Evolutionary conservation across 129 eudicot species (phyloP), one percentile per base, ranked within the genome.

Genomic region (Calendula officinalis): DNA sequence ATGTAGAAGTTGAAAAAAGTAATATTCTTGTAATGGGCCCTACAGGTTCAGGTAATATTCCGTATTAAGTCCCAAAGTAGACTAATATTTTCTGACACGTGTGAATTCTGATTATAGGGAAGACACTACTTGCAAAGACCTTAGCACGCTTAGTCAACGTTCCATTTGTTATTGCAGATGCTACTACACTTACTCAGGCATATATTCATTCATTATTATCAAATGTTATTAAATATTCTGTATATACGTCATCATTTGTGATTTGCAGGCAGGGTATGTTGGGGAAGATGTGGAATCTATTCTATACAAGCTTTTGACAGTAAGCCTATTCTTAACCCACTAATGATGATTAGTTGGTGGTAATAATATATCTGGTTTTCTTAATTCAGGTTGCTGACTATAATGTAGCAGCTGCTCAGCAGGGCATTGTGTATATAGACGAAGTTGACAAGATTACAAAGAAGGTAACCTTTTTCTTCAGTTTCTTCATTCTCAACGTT

Each of bases 391-490:
- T 81, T 75, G 90, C 95, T 5, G 90, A 87, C 38, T 87, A 80
- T 64, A 87, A 87, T 78, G 90, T 87, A 47, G 85, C 84, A 72
- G 95, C 95, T 72, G 95, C 95, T 10, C 95, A 87, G 66, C 95
- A 87, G 72, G 95, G 95, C 66, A 87, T 87, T 51, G 83, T 87
- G 60, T 87, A 87, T 61, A 83, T 87, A 69, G 95, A 87, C 67
- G 95, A 87, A 87, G 95, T 87, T 64, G 95, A 87, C 68, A 87
- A 87, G 75, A 87, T 87, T 56, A 87, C 95, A 7, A 87, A 87
- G 80, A 87, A 83, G 90, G 95, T 87, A 87, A 83, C 87, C 90
- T 83, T 45, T 11, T 16, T 43, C 41, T 16, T 6, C 16, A 40
- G 17, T 39, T 16, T 3, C 7, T 37, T 8, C 9, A 54, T 22